Conservation (phyloP, 1,284 basidiomycete genomes). For the Tausonia pullulans region DNA sequence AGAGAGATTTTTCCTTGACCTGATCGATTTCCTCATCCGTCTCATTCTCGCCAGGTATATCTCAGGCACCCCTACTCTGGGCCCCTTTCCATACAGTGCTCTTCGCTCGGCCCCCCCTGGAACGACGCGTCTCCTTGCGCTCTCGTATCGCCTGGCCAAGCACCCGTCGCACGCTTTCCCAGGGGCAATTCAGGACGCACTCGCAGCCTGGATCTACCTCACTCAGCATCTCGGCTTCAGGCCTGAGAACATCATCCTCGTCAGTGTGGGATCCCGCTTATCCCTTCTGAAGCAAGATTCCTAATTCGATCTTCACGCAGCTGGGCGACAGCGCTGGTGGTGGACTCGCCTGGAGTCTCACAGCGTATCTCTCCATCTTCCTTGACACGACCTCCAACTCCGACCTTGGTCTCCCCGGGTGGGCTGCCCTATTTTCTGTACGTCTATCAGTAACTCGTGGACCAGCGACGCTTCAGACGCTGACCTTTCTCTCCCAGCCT, state of each 20-base stretch:
- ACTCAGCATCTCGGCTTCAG: conserved; percentile 39
- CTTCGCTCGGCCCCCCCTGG: not conserved
- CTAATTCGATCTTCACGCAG: too few species aligned
- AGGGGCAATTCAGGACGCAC: conserved; percentile 49
- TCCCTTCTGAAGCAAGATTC: too few species aligned
- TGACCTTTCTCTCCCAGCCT: not conserved
- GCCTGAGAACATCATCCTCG: conserved; percentile 49
- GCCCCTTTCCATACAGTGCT: conserved; percentile 1
- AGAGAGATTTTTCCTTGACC: too few species aligned
- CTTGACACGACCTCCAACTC: too few species aligned
- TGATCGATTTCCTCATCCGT: not conserved
- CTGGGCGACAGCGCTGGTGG: conserved; percentile 58
- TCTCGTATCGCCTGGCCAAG: conserved; percentile 4
- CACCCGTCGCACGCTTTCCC: conserved; percentile 40
- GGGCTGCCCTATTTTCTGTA: conserved; percentile 6
- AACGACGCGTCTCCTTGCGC: not conserved
- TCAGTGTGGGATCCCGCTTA: conserved; percentile 17
- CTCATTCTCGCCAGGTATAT: not conserved
- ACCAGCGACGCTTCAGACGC: too few species aligned
- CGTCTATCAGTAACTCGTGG: not conserved
- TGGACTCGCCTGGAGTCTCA: conserved; percentile 23
- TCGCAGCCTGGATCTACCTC: conserved; percentile 52
- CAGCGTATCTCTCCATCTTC: not conserved
- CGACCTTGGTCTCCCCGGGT: conserved; percentile 1
- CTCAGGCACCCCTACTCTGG: conserved; percentile 3